phyloP scores from a whole-genome alignment of 352 stramenopile species.

The Pythium vanterpoolii region DNA sequence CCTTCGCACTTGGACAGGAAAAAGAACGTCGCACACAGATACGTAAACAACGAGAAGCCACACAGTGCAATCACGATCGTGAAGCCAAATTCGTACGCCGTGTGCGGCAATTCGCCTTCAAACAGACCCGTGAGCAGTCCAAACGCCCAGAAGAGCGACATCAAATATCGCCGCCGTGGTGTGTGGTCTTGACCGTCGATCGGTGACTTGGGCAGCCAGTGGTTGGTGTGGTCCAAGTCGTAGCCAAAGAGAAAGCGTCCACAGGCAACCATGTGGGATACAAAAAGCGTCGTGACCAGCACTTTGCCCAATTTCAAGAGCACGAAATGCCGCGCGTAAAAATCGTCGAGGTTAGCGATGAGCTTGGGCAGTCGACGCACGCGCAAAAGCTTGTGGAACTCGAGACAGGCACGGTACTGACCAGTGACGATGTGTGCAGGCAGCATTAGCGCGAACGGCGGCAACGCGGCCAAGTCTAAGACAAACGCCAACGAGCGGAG shows the following conservation, averaged over 20 bases:
- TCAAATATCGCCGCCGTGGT: constrained; percentile 37
- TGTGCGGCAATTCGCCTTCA: constrained; percentile 57
- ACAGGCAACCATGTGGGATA: constrained; percentile 60
- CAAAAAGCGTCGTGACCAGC: constrained; percentile 40
- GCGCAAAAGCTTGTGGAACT: constrained; percentile 46
- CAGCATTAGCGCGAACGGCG: constrained; percentile 33
- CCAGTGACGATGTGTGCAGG: constrained; percentile 9
- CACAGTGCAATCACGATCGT: constrained; percentile 59
- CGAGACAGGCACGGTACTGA: constrained; percentile 18
- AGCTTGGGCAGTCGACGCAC: constrained; percentile 40
- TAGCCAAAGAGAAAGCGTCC: constrained; percentile 61
- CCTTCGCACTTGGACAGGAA: constrained; percentile 80
- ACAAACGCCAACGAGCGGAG: constrained; percentile 42
- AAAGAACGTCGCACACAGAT: constrained; percentile 71
- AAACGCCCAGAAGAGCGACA: constrained; percentile 64
- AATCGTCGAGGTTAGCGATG: constrained; percentile 46
- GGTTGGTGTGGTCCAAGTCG: constrained; percentile 36
- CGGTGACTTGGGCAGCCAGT: constrained; percentile 43
- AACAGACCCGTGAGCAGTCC: constrained; percentile 65
- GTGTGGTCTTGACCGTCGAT: constrained; percentile 23
- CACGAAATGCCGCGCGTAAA: constrained; percentile 67
- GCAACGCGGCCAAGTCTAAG: constrained; percentile 46
- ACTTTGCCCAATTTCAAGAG: constrained; percentile 34
- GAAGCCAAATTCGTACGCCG: constrained; percentile 54
- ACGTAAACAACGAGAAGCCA: constrained; percentile 70